phyloP scores from a whole-genome alignment of 768 basidiomycete species.

The Calocera cornea region DNA sequence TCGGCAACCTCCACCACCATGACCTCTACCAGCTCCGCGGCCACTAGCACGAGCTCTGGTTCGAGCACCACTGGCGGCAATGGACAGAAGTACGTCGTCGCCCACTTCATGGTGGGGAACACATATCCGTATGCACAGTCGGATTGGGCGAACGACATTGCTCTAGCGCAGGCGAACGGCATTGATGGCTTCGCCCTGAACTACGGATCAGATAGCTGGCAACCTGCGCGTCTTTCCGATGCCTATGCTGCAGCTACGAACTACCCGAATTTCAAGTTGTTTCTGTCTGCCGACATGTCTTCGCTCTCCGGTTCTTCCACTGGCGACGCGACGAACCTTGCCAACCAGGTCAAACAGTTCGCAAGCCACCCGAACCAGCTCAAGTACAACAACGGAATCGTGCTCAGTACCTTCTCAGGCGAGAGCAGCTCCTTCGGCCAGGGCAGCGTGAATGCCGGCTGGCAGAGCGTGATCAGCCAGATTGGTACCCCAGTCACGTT shows the following conservation, averaged over 20 bases:
- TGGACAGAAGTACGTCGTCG: constrained; percentile 9
- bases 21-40: background rate
- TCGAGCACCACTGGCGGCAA: background rate
- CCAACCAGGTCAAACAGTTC: constrained; percentile 14
- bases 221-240: constrained; percentile 20
- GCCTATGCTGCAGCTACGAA: constrained; percentile 25
- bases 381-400: constrained; percentile 20
- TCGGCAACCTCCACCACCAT: background rate
- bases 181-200: constrained; percentile 32
- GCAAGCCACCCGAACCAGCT: constrained; percentile 20
- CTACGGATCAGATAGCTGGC: constrained; percentile 27
- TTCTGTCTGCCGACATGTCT: constrained; percentile 29
- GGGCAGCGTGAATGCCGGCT: constrained; percentile 18
- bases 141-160: constrained; percentile 24
- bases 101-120: constrained; percentile 15
- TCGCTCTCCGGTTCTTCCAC: background rate
- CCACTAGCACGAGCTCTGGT: background rate
- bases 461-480: constrained; percentile 11
- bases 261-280: constrained; percentile 23
- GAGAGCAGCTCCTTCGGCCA: constrained; percentile 25
- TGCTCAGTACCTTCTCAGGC: constrained; percentile 27
- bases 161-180: constrained; percentile 20
- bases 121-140: constrained; percentile 22
- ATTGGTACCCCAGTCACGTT: constrained; percentile 10
- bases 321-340: constrained; percentile 12